Evolutionary conservation across 2,329 filamentous ascomycete species (phyloP), one percentile per base, ranked within the genome.

Genomic region (Hypoxylon sp.): DNA sequence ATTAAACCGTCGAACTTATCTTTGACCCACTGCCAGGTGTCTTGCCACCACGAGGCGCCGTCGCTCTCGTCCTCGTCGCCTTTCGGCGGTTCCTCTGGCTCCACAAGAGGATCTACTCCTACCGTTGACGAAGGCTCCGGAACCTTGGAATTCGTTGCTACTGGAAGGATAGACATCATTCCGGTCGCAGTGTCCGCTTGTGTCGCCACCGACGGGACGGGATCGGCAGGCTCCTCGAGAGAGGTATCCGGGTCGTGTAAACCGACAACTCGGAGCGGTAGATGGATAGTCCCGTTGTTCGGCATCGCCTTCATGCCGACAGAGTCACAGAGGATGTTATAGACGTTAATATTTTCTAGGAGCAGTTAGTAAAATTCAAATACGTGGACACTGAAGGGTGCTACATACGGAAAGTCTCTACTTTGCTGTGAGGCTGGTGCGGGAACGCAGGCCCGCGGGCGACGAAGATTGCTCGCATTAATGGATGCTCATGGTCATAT

Each of bases 391-490:
- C 6, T 1, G 15, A 28, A 32, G 10, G 19, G 37, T 15, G 46
- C 13, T 15, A 86, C 91, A 86, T 85, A 94, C 92, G 94, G 76
- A 98, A 98, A 3, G 84, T 82, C 30, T 91, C 87, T 30, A 98
- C 78, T 67, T 89, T 86, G 76, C 91, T 96, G 71, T 95, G 94
- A 0, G 91, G 88, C 39, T 86, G 80, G 71, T 97, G 94, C 0
- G 93, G 92, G 74, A 99, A 99, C 0, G 94, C 94, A 3, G 95
- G 95, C 0, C 95, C 95, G 39, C 92, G 84, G 1, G 95, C 95
- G 50, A 98, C 84, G 72, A 99, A 99, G 44, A 99, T 96, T 0
- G 95, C 94, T 39, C 95, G 84, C 95, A 99, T 99, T 46, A 99
- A 82, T 0, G 94, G 94, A 75, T 99, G 90, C 72, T 97, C 90